phyloP scores from a whole-genome alignment of 441 rosid species.

The Daphne laureola region DNA sequence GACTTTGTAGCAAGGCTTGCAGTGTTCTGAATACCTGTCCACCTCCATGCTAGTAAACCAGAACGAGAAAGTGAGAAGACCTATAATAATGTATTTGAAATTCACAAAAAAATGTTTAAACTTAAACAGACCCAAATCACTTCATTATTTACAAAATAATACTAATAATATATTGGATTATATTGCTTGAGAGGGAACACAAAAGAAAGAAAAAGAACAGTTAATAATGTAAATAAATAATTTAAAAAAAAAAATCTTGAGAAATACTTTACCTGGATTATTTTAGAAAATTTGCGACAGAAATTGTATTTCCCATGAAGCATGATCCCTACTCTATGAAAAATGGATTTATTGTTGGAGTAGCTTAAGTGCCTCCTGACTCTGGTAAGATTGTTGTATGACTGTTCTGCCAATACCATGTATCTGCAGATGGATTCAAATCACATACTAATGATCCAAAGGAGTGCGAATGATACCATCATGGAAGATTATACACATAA shows the following conservation, averaged over 20 bases:
- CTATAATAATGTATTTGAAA: too few relatives aligned
- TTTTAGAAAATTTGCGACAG: constrained; percentile 38
- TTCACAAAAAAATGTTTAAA: too few relatives aligned
- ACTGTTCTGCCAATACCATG: constrained; percentile 30
- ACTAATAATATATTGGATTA: too few relatives aligned
- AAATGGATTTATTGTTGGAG: constrained; percentile 19
- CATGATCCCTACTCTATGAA: constrained; percentile 49
- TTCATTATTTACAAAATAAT: too few relatives aligned
- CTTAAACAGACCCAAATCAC: too few relatives aligned
- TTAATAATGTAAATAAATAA: too few relatives aligned
- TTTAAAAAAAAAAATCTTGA: not conserved
- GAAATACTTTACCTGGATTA: constrained; percentile 39
- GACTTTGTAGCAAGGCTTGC: constrained; percentile 31
- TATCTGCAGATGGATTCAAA: constrained; percentile 29
- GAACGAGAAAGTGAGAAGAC: not conserved
- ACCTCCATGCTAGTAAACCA: constrained; percentile 46
- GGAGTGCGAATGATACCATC: too few relatives aligned
- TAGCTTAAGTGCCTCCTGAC: constrained; percentile 16
- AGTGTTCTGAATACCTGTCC: constrained; percentile 53
- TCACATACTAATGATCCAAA: too few relatives aligned
- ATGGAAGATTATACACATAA: too few relatives aligned
- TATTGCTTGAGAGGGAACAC: not conserved
- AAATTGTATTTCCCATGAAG: constrained; percentile 50
- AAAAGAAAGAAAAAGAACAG: not conserved
- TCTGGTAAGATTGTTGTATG: constrained; percentile 12